phyloP scores from a whole-genome alignment of 2,329 filamentous ascomycete species.

The Nemania abortiva region DNA sequence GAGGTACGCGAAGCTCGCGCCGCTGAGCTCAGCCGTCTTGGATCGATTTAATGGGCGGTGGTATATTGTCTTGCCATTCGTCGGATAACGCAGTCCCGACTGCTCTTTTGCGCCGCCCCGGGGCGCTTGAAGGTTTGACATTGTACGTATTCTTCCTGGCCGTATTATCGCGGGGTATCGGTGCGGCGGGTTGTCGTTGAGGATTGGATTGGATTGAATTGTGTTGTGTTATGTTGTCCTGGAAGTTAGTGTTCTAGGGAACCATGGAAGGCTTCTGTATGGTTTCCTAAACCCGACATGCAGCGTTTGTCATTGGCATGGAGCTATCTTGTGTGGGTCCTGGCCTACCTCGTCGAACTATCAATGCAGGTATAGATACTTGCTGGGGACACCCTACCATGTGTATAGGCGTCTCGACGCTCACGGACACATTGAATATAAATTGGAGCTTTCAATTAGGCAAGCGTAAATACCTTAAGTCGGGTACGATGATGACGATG shows the following conservation, averaged over 20 bases:
- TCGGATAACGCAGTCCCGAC: slow-evolving; percentile 84
- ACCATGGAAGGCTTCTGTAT: neutral
- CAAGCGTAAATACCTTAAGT: neutral
- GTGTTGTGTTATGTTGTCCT: no score
- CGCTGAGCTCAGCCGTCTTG: slow-evolving; percentile 88
- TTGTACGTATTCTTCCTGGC: slow-evolving; percentile 44
- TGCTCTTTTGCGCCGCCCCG: slow-evolving; percentile 62
- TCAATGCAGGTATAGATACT: no score
- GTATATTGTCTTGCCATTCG: slow-evolving; percentile 97
- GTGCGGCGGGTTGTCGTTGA: no score
- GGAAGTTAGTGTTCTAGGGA: neutral
- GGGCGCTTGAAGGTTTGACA: slow-evolving; percentile 65
- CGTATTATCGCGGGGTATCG: slow-evolving; percentile 22
- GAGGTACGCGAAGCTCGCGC: slow-evolving; percentile 93
- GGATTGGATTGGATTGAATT: neutral
- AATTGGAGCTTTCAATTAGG: neutral
- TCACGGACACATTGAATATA: neutral
- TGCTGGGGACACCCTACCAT: no score
- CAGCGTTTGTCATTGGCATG: neutral
- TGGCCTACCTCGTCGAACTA: no score
- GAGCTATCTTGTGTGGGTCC: slow-evolving; percentile 17
- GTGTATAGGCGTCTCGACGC: neutral
- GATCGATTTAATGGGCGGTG: slow-evolving; percentile 93
- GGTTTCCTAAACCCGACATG: neutral
- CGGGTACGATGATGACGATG: slow-evolving; percentile 3